These are phyloP conservation scores for Volutella citrinella DNA, from an alignment of 2,329 filamentous ascomycete species.

Conservation along the genomic window DNA sequence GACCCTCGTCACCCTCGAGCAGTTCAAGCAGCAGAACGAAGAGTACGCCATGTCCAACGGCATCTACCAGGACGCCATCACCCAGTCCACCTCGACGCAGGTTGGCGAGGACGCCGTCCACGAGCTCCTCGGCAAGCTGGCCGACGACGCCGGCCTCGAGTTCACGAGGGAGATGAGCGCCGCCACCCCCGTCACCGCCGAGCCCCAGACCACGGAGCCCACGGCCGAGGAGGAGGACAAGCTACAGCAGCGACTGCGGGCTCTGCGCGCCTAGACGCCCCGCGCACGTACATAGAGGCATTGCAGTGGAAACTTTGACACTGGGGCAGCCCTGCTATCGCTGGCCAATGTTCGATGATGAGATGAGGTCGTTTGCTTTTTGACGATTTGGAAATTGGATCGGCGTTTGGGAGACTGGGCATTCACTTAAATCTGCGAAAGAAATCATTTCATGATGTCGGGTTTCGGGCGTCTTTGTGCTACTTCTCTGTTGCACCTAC, in stretches of 20 bases:
- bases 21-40: slow-evolving; percentile 61
- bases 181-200: slow-evolving; percentile 53
- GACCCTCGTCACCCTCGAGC: slow-evolving; percentile 59
- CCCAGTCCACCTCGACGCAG: slow-evolving; percentile 69
- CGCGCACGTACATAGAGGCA: neutral
- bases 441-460: no score
- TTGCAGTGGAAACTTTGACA: no score
- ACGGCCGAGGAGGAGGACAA: slow-evolving; percentile 78
- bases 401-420: no score
- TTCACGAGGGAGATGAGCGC: slow-evolving; percentile 69
- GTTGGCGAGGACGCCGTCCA: slow-evolving; percentile 82
- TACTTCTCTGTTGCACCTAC: no score
- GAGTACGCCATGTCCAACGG: slow-evolving; percentile 63
- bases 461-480: no score
- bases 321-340: no score
- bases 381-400: no score
- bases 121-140: slow-evolving; percentile 78
- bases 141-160: slow-evolving; percentile 84
- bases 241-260: slow-evolving; percentile 59
- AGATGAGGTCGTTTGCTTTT: no score
- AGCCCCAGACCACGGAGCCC: slow-evolving; percentile 62
- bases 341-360: no score
- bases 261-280: slow-evolving; percentile 46
- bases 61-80: slow-evolving; percentile 85
- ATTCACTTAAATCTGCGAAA: no score